phyloP scores from a whole-genome alignment of 805 yeast species.

The Monosporozyma yasuniensis region DNA sequence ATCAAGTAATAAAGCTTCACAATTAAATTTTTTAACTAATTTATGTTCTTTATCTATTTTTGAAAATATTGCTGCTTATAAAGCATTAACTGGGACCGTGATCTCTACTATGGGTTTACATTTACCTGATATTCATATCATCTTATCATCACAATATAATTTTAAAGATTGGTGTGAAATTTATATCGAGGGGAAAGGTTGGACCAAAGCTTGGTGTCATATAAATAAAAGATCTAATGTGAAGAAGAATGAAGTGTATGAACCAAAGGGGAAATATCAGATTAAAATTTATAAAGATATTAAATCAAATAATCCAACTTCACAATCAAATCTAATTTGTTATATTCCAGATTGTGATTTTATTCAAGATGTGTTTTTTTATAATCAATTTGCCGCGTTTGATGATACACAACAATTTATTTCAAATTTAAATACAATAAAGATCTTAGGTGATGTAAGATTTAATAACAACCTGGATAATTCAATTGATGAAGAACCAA shows the following conservation, averaged over 20 bases:
- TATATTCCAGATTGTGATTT: constrained; percentile 23
- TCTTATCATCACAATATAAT: constrained; percentile 21
- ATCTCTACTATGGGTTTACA: constrained; percentile 20
- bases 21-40: constrained; percentile 5
- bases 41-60: constrained; percentile 16
- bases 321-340: constrained; percentile 21
- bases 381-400: constrained; percentile 8
- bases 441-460: constrained; percentile 18
- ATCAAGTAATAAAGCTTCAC: background rate
- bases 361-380: constrained; percentile 24
- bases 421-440: constrained; percentile 11
- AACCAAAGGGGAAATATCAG: constrained; percentile 19
- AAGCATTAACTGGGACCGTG: constrained; percentile 23
- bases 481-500: background rate
- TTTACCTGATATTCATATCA: constrained; percentile 24
- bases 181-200: constrained; percentile 22
- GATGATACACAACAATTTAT: constrained; percentile 6
- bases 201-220: constrained; percentile 30
- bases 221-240: constrained; percentile 16
- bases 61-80: constrained; percentile 21
- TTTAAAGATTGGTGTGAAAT: constrained; percentile 31
- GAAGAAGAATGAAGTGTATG: constrained; percentile 1
- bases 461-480: constrained; percentile 4
- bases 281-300: constrained; percentile 25
- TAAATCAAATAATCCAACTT: constrained; percentile 16